Conservation (phyloP, 2,329 filamentous ascomycete genomes). For the Venturia pyrina region DNA sequence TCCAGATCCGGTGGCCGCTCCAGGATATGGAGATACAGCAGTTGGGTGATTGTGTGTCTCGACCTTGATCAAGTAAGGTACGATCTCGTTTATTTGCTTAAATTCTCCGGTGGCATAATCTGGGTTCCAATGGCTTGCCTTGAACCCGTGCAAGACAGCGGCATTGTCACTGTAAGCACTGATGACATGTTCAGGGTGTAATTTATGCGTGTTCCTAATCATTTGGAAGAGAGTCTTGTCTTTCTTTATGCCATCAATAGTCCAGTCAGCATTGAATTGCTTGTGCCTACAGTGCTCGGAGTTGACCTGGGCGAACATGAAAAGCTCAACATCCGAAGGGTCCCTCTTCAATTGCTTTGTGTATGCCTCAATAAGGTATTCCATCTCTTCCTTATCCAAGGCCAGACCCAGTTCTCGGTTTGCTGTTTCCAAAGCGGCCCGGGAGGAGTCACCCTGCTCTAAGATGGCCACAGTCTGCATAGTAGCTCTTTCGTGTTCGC, state of each 20-base stretch:
- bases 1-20: conserved; percentile 88
- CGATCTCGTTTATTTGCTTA: conserved; percentile 74
- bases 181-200: conserved; percentile 67
- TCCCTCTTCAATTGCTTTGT: conserved; percentile 52
- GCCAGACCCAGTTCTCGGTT: conserved; percentile 79
- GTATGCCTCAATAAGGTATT: conserved; percentile 85
- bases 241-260: conserved; percentile 77
- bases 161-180: conserved; percentile 98
- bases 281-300: conserved; percentile 87
- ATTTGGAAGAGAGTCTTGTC: conserved; percentile 79
- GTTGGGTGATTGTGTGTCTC: conserved; percentile 98
- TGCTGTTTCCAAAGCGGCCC: conserved; percentile 66
- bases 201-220: conserved; percentile 90
- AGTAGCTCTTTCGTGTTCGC: conserved; percentile 52
- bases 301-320: conserved; percentile 99
- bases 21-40: conserved; percentile 85
- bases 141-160: conserved; percentile 70
- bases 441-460: conserved; percentile 51
- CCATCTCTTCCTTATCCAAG: conserved; percentile 79
- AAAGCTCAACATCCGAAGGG: conserved; percentile 86
- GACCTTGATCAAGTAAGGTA: conserved; percentile 86
- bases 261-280: conserved; percentile 96
- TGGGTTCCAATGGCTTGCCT: conserved; percentile 75
- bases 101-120: conserved; percentile 79
- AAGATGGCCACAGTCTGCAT: conserved; percentile 70